A percentile compares a stretch with the other conserved stretches of the same genome.
Conservation (phyloP, 1,284 basidiomycete genomes). For the Tremellales sp. region DNA sequence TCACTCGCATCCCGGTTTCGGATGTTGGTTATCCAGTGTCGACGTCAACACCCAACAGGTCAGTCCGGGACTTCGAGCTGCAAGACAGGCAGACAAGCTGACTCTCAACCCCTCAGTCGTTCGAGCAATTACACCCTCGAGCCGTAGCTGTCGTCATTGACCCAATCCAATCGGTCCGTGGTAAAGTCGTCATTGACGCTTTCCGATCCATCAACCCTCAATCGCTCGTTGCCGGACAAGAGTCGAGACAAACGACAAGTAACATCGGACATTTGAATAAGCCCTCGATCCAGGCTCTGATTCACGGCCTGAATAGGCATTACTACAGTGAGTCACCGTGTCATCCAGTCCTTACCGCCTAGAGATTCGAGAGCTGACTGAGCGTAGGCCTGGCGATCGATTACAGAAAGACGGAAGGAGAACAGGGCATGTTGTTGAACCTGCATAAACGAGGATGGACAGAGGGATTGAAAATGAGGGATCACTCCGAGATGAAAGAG, state of each 20-base stretch:
- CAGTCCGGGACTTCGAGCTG: too few relatives aligned
- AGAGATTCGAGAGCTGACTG: too few relatives aligned
- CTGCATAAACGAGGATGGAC: slow-evolving; percentile 98
- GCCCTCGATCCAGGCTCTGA: slow-evolving; percentile 93
- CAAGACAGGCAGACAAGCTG: too few relatives aligned
- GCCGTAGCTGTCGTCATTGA: slow-evolving; percentile 98
- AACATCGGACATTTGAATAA: slow-evolving; percentile 99
- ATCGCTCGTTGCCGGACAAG: slow-evolving; percentile 75
- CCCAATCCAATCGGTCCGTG: slow-evolving; percentile 98
- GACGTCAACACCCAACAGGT: slow-evolving; percentile 99
- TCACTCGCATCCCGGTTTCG: slow-evolving; percentile 99
- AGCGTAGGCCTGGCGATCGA: slow-evolving; percentile 74
- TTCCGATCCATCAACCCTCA: slow-evolving; percentile 93
- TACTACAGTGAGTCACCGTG: slow-evolving; percentile 64
- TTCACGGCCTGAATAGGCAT: slow-evolving; percentile 91
- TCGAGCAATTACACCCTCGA: slow-evolving; percentile 90
- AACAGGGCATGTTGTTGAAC: slow-evolving; percentile 98
- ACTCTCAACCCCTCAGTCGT: slow-evolving; percentile 62
- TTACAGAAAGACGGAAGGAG: slow-evolving; percentile 93
- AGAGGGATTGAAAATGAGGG: slow-evolving; percentile 81
- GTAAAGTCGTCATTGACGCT: slow-evolving; percentile 98
- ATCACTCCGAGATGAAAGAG: slow-evolving; percentile 81
- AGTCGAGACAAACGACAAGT: slow-evolving; percentile 94
- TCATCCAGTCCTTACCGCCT: too few relatives aligned
- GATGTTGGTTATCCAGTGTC: slow-evolving; percentile 97